Conservation (phyloP, 2,329 filamentous ascomycete genomes). For the Aureobasidium sp. region DNA sequence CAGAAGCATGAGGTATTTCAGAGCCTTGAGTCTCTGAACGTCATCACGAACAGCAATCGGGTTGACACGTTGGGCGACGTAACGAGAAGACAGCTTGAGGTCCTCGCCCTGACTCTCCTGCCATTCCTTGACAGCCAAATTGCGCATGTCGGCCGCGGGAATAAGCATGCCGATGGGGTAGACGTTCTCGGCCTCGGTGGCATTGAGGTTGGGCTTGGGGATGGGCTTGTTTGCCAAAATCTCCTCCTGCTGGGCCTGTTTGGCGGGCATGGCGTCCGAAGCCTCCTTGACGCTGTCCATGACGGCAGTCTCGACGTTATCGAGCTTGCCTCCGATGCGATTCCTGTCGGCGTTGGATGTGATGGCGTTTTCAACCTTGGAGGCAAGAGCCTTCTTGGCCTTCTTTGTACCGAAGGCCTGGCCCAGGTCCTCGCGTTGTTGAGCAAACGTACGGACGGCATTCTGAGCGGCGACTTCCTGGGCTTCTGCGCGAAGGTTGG, state of each 20-base stretch:
- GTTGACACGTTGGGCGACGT: slow-evolving; percentile 58
- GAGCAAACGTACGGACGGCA: slow-evolving; percentile 38
- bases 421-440: slow-evolving; percentile 62
- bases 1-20: slow-evolving; percentile 43
- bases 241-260: slow-evolving; percentile 57
- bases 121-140: slow-evolving; percentile 68
- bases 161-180: slow-evolving; percentile 63
- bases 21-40: slow-evolving; percentile 40
- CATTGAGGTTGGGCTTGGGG: slow-evolving; percentile 61
- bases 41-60: slow-evolving; percentile 49
- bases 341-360: slow-evolving; percentile 34
- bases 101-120: slow-evolving; percentile 55
- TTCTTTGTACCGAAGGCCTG: slow-evolving; percentile 81
- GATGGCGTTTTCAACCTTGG: slow-evolving; percentile 66
- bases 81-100: slow-evolving; percentile 54
- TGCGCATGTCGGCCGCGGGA: slow-evolving; percentile 58
- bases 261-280: slow-evolving; percentile 59
- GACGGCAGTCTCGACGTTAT: slow-evolving; percentile 52
- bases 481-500: slow-evolving; percentile 39
- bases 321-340: slow-evolving; percentile 41
- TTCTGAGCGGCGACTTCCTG: slow-evolving; percentile 32
- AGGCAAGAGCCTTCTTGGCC: slow-evolving; percentile 68
- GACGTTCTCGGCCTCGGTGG: slow-evolving; percentile 62
- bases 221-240: slow-evolving; percentile 65
- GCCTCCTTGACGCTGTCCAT: slow-evolving; percentile 57